A percentile compares a stretch with the other conserved stretches of the same genome.
These are phyloP conservation scores for Backusella parvicylindrica DNA, from an alignment of 192 early-diverging fungal genomes.

Conservation along the genomic window DNA sequence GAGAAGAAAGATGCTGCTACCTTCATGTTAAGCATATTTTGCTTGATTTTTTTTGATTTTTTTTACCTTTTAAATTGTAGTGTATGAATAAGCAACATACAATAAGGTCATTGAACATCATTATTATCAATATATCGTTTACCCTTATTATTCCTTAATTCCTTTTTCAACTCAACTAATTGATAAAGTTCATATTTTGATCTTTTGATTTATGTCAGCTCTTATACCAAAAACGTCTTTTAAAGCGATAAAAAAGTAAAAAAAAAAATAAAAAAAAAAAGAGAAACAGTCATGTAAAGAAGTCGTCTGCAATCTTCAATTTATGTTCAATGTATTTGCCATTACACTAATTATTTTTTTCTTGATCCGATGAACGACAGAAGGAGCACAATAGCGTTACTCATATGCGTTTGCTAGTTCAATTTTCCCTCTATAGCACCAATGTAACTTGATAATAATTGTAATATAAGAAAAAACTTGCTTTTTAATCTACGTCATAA, in stretches of 20 bases:
- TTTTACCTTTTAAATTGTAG: slow-evolving; percentile 74
- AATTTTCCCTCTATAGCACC: slow-evolving; percentile 49
- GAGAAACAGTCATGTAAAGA: slow-evolving; percentile 84
- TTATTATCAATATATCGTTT: slow-evolving; percentile 66
- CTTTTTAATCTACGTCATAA: slow-evolving; percentile 26
- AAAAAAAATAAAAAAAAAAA: slow-evolving; percentile 44
- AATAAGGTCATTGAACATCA: slow-evolving; percentile 69
- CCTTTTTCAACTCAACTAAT: slow-evolving; percentile 62
- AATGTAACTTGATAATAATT: slow-evolving; percentile 28
- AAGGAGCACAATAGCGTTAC: too few species aligned
- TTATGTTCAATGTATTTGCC: slow-evolving; percentile 30
- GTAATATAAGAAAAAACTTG: background rate
- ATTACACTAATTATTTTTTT: too few species aligned
- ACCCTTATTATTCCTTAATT: slow-evolving; percentile 64
- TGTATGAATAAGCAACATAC: slow-evolving; percentile 73
- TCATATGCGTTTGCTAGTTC: too few species aligned
- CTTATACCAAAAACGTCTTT: slow-evolving; percentile 63
- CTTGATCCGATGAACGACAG: slow-evolving; percentile 61
- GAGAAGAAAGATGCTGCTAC: background rate
- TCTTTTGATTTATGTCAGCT: slow-evolving; percentile 42
- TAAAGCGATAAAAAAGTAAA: background rate
- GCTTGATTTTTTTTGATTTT: background rate
- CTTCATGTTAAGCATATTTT: background rate
- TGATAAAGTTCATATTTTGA: slow-evolving; percentile 56
- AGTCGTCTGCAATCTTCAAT: slow-evolving; percentile 45